These are phyloP conservation scores for Pythium phragmitis DNA, from an alignment of 352 stramenopile species.

Conservation along the genomic window DNA sequence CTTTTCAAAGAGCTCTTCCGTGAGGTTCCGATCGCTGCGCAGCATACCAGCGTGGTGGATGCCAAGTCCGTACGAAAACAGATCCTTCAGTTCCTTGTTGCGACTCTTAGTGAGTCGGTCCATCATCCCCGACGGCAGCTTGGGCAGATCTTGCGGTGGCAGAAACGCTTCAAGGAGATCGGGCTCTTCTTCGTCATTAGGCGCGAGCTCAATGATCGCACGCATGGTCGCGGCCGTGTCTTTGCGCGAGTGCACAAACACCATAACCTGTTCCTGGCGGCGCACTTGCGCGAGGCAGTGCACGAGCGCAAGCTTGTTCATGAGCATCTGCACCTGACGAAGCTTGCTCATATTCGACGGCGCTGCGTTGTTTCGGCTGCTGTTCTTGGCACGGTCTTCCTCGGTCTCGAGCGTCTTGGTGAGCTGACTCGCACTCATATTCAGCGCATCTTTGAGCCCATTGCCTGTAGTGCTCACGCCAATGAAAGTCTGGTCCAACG, in stretches of 20 bases:
- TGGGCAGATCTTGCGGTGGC: slow-evolving; percentile 48
- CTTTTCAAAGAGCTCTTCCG: slow-evolving; percentile 97
- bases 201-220: slow-evolving; percentile 89
- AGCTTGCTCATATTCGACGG: slow-evolving; percentile 52
- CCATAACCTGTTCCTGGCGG: slow-evolving; percentile 93
- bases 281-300: slow-evolving; percentile 71
- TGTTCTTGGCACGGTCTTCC: slow-evolving; percentile 33
- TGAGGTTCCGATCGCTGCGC: slow-evolving; percentile 92
- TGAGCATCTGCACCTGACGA: slow-evolving; percentile 70
- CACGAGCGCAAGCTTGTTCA: slow-evolving; percentile 82
- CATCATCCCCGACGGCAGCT: slow-evolving; percentile 47
- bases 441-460: slow-evolving; percentile 57
- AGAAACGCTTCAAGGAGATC: slow-evolving; percentile 58
- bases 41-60: slow-evolving; percentile 99
- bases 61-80: slow-evolving; percentile 93
- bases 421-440: slow-evolving; percentile 44
- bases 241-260: slow-evolving; percentile 99
- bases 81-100: slow-evolving; percentile 94
- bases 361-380: slow-evolving; percentile 6
- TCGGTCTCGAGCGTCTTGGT: slow-evolving; percentile 45
- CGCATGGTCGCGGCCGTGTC: slow-evolving; percentile 96
- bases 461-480: slow-evolving; percentile 88
- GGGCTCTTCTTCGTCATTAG: slow-evolving; percentile 58
- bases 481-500: slow-evolving; percentile 98
- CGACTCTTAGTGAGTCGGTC: slow-evolving; percentile 91